Conservation (phyloP, 352 stramenopile species). For the Phytophthora pisi region DNA sequence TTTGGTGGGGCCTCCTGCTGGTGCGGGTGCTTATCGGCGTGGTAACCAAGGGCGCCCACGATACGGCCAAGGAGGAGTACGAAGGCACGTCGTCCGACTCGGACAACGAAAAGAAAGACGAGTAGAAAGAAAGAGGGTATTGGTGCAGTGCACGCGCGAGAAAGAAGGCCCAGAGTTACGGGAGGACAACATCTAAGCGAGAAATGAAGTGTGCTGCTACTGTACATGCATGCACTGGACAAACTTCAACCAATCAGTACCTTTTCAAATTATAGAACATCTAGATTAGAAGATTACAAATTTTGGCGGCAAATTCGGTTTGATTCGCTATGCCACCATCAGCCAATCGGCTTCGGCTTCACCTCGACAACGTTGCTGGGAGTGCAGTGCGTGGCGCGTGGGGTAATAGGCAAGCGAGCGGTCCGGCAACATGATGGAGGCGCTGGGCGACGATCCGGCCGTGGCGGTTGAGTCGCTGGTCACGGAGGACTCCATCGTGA, state of each 20-base stretch:
- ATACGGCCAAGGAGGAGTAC: slow-evolving; percentile 86
- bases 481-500: slow-evolving; percentile 35
- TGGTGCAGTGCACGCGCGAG: slow-evolving; percentile 4
- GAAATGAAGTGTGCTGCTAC: slow-evolving; percentile 8
- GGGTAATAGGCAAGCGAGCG: slow-evolving; percentile 5
- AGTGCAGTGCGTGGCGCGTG: slow-evolving; percentile 8
- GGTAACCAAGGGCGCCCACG: slow-evolving; percentile 77
- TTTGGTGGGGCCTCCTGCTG: slow-evolving; percentile 86
- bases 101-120: slow-evolving; percentile 72
- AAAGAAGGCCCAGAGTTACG: slow-evolving; percentile 16
- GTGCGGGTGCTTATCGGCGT: slow-evolving; percentile 70
- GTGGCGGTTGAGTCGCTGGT: slow-evolving; percentile 20
- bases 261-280: neutral
- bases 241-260: neutral
- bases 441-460: slow-evolving; percentile 24
- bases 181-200: slow-evolving; percentile 9
- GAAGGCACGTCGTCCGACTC: slow-evolving; percentile 83
- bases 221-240: neutral
- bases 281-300: neutral
- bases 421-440: slow-evolving; percentile 34
- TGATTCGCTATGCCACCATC: neutral
- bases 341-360: slow-evolving; percentile 2
- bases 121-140: slow-evolving; percentile 38
- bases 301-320: slow-evolving; percentile 1
- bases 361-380: neutral